Conservation (phyloP, 495 filamentous ascomycete genomes). For the Rostrohypoxylon terebratum region DNA sequence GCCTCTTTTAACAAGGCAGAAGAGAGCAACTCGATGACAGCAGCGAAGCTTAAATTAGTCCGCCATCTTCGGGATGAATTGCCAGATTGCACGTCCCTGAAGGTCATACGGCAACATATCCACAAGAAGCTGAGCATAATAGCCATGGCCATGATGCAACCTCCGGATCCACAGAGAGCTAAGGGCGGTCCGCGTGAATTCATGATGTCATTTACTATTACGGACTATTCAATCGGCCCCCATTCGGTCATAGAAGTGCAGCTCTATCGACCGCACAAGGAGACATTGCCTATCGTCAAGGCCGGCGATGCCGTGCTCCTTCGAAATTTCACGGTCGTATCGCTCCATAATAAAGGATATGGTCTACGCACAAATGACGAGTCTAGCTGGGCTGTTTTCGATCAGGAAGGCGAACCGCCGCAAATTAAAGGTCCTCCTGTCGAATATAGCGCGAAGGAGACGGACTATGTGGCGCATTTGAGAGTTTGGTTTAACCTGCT, state of each 20-base stretch:
- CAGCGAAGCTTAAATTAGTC: conserved; percentile 54
- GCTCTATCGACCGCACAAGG: conserved; percentile 79
- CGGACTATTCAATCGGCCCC: conserved; percentile 70
- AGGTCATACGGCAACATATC: conserved; percentile 68
- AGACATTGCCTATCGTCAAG: conserved; percentile 73
- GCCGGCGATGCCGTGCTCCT: conserved; percentile 83
- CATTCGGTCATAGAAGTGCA: conserved; percentile 67
- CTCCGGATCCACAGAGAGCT: conserved; percentile 67
- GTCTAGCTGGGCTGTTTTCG: conserved; percentile 74
- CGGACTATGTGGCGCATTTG: conserved; percentile 49
- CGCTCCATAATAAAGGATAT: conserved; percentile 61
- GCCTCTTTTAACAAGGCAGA: conserved; percentile 45
- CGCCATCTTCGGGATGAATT: conserved; percentile 68
- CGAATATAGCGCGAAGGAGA: conserved; percentile 55
- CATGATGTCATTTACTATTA: conserved; percentile 73
- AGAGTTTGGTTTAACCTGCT: conserved; percentile 57
- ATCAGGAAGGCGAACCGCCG: conserved; percentile 49
- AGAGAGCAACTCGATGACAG: conserved; percentile 45
- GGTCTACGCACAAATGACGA: conserved; percentile 58
- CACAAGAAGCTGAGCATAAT: conserved; percentile 71
- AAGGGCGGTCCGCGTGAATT: conserved; percentile 77
- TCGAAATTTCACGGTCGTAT: conserved; percentile 75
- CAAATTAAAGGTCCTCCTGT: conserved; percentile 61
- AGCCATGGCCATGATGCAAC: conserved; percentile 70
- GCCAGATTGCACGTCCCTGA: conserved; percentile 76